Percentiles rank a stretch among this genome's conserved stretches.
phyloP scores from a whole-genome alignment of 371 early-diverging fungal species.

The Rhizopus stolonifer region DNA sequence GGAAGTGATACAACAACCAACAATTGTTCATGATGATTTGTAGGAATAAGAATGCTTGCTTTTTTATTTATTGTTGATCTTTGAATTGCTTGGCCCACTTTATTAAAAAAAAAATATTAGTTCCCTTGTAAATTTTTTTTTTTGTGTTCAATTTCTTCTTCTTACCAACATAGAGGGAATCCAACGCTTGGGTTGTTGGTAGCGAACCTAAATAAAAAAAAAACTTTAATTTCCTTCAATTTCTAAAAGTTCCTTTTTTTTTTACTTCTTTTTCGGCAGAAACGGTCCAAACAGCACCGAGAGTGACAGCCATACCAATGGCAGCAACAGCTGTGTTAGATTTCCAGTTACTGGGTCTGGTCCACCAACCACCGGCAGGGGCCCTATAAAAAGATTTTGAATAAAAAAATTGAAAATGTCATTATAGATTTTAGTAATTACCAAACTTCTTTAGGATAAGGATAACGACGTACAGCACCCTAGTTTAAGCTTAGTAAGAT shows the following conservation, averaged over 20 bases:
- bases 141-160: background rate
- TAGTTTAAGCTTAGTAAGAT: too few relatives aligned
- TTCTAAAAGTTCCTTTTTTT: background rate
- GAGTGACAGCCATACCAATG: constrained; percentile 60
- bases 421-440: too few relatives aligned
- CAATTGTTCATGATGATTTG: background rate
- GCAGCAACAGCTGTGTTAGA: constrained; percentile 77
- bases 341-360: constrained; percentile 79
- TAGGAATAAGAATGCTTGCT: too few relatives aligned
- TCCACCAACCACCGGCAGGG: constrained; percentile 90
- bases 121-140: background rate
- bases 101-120: too few relatives aligned
- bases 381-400: too few relatives aligned
- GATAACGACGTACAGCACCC: too few relatives aligned
- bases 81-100: constrained; percentile 81
- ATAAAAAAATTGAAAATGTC: background rate
- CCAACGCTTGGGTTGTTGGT: constrained; percentile 73
- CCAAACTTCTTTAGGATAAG: too few relatives aligned
- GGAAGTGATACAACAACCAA: background rate
- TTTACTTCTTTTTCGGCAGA: constrained; percentile 83
- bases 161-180: constrained; percentile 80
- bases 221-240: background rate
- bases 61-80: constrained; percentile 42
- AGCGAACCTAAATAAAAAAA: constrained; percentile 49
- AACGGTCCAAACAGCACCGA: constrained; percentile 70